Evolutionary conservation across 371 early-diverging fungal genomes (phyloP), one percentile per base, ranked within the genome.

Genomic region (Furculomyces boomerangus): DNA sequence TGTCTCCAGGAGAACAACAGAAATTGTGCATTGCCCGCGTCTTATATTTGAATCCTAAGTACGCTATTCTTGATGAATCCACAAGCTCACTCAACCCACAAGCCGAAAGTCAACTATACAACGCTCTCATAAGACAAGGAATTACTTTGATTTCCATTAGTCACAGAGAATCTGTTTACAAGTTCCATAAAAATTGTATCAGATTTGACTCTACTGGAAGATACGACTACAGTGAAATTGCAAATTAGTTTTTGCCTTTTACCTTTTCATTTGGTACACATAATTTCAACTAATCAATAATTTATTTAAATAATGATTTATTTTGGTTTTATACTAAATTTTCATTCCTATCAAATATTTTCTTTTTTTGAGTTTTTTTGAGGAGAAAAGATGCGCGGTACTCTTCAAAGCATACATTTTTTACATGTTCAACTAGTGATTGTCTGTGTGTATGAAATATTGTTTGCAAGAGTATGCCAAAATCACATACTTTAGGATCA

Each of bases 1-100:
- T 87, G 31, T 85, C 84, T 5, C 86, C 88, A 16, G 86, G 88
- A 47, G 86, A 87, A 63, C 76, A 76, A 57, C 86, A 87, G 54
- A 72, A 74, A 29, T 57, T 87, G 41, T 74, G 80, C 2, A 73
- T 85, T 66, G 81, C 81, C 3, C 70, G 88, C 22, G 56, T 83
- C 3, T 70, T 87, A 56, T 78, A 74, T 53, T 73, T 75, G 62
- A 63, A 67, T 7, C 88, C 86, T 0, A 49, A 59, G 26, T 84
- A 83, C 73, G 83, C 82, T 43, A 77, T 78, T 1, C 60, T 87
- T 40, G 88, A 87, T 57, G 88, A 87, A 59, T 72, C 81, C 30
- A 83, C 83, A 2, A 77, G 83, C 49, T 73, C 84, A 1, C 70
- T 87, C 62, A 84, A 84, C 53, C 58, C 57, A 2, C 62, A 52